Conservation (phyloP, 2,329 filamentous ascomycete genomes). For the Pseudogymnoascus sp. region DNA sequence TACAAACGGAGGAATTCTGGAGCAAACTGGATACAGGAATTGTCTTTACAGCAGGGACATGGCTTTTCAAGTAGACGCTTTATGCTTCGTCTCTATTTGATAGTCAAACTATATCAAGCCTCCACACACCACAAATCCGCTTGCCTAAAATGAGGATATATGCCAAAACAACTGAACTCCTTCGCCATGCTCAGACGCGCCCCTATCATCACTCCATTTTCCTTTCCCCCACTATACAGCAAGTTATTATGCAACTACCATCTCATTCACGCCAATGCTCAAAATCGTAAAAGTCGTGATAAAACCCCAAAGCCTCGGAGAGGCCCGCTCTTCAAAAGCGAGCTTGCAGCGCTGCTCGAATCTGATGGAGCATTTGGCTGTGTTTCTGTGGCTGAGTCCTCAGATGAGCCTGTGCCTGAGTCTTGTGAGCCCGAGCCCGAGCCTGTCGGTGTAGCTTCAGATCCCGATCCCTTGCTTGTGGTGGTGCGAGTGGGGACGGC, state of each 20-base stretch:
- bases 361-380: not conserved
- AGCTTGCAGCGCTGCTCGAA: not conserved
- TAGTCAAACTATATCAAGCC: not conserved
- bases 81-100: not conserved
- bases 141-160: not conserved
- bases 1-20: not conserved
- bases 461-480: not conserved
- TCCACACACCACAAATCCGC: not conserved
- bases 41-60: not conserved
- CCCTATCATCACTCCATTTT: not conserved
- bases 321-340: not conserved
- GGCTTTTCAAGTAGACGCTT: not conserved
- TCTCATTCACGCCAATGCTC: not conserved
- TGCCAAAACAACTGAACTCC: constrained; percentile 3
- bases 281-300: not conserved
- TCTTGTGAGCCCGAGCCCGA: not conserved
- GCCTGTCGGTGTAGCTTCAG: not conserved
- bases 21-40: not conserved
- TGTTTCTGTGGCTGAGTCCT: not conserved
- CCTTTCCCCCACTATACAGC: not conserved
- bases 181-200: not conserved
- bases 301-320: not conserved
- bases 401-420: not conserved
- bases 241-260: not conserved
- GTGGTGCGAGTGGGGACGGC: not conserved